These are phyloP conservation scores for Cryptosporidium canis DNA, from an alignment of 169 alveolate species.

Conservation along the genomic window DNA sequence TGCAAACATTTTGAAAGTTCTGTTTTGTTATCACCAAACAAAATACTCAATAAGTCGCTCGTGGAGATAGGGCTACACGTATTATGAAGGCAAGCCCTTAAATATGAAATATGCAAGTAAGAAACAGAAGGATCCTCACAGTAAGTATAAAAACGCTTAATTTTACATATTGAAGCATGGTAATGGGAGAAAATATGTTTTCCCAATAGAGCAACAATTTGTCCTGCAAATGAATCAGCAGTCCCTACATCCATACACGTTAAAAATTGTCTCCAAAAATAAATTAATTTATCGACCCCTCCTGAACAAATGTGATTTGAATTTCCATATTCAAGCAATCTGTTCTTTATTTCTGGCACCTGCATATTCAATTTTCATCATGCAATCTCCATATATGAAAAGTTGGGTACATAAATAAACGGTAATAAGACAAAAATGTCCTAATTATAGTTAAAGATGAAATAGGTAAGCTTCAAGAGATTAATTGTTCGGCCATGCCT, in stretches of 20 bases:
- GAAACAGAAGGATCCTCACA: slow-evolving; percentile 22
- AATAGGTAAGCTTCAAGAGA: neutral
- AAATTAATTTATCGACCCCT: neutral
- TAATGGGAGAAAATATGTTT: neutral
- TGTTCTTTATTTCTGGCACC: neutral
- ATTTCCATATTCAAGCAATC: neutral
- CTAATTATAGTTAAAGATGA: neutral
- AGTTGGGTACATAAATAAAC: neutral
- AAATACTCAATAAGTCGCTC: neutral
- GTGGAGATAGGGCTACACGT: slow-evolving; percentile 33
- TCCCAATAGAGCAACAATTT: neutral
- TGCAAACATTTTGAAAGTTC: slow-evolving; percentile 15
- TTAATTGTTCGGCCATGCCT: neutral
- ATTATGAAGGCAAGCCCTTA: neutral
- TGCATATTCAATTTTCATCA: neutral
- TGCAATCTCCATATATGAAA: neutral
- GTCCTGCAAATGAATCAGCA: neutral
- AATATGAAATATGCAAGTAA: slow-evolving; percentile 22
- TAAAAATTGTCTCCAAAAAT: slow-evolving; percentile 9
- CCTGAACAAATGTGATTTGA: neutral
- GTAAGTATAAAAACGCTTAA: slow-evolving; percentile 1
- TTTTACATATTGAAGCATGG: neutral
- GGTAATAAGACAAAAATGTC: neutral
- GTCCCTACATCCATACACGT: slow-evolving; percentile 17
- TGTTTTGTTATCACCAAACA: slow-evolving; percentile 28